Evolutionary conservation across 768 basidiomycete genomes (phyloP).

Genomic region (Tricholoma furcatifolium): DNA sequence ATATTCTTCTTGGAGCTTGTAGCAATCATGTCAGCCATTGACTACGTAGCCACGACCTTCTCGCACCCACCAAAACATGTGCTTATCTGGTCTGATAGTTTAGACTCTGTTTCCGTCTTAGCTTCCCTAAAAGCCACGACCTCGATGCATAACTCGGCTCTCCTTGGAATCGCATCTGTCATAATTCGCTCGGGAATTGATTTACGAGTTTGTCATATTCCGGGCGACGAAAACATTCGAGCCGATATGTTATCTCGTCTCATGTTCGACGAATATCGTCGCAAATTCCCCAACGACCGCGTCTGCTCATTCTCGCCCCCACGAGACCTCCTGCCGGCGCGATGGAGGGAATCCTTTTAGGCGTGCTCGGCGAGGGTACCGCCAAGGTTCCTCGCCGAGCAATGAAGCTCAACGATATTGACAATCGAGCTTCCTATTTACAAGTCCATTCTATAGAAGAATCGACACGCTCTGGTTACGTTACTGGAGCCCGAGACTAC

Average conservation of each 20-base stretch:
- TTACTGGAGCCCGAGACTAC: constrained; percentile 21
- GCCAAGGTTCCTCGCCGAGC: constrained; percentile 3
- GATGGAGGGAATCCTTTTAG: no score
- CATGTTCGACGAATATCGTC: constrained; percentile 15
- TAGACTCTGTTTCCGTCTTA: constrained; percentile 14
- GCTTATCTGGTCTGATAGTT: constrained; percentile 18
- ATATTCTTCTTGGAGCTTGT: no score
- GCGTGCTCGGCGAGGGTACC: constrained; percentile 9
- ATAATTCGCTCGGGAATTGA: constrained; percentile 15
- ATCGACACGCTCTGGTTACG: constrained; percentile 16
- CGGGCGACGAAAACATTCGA: constrained; percentile 14
- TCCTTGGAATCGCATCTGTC: constrained; percentile 4
- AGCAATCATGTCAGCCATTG: no score
- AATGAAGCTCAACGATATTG: constrained; percentile 13
- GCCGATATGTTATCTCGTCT: constrained; percentile 18
- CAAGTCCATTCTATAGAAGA: constrained; percentile 20
- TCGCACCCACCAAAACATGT: constrained; percentile 8
- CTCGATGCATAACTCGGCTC: neutral
- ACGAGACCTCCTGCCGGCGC: no score
- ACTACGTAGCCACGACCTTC: constrained; percentile 5
- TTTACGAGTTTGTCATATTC: constrained; percentile 15
- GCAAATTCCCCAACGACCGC: constrained; percentile 14
- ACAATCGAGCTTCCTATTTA: constrained; percentile 13
- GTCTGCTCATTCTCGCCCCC: constrained; percentile 19
- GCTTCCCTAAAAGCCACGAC: constrained; percentile 7